Evolutionary conservation across 495 filamentous ascomycete species (phyloP).

Genomic region (Stereocaulon alpinum): DNA sequence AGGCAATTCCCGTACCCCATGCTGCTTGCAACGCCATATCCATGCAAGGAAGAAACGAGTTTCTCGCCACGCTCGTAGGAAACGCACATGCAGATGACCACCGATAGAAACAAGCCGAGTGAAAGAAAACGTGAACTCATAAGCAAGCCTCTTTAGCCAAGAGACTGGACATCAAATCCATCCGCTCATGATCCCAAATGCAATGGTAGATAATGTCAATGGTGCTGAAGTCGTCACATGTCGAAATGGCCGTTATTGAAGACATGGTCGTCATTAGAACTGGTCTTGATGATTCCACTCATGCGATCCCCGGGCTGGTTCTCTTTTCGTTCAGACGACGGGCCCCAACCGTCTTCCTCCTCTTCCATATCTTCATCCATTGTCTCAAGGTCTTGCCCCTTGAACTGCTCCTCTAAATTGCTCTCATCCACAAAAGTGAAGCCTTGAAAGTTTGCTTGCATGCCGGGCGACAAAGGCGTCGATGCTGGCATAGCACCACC

Average conservation of each 20-base stretch:
- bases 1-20: background rate
- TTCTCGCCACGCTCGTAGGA: background rate
- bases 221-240: slow-evolving; percentile 32
- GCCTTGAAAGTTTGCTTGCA: slow-evolving; percentile 96
- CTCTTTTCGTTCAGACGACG: slow-evolving; percentile 39
- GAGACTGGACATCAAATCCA: background rate
- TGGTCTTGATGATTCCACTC: slow-evolving; percentile 62
- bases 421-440: slow-evolving; percentile 99
- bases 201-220: background rate
- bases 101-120: background rate
- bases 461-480: slow-evolving; percentile 83
- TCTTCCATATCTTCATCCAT: slow-evolving; percentile 67
- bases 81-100: background rate
- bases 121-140: background rate
- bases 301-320: slow-evolving; percentile 46
- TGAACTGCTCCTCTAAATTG: slow-evolving; percentile 83
- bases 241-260: slow-evolving; percentile 70
- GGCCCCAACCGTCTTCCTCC: slow-evolving; percentile 34
- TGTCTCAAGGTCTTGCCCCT: slow-evolving; percentile 46
- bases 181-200: background rate
- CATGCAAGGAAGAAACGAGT: background rate
- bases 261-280: slow-evolving; percentile 54
- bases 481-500: slow-evolving; percentile 66
- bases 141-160: background rate
- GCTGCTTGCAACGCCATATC: background rate